phyloP scores from a whole-genome alignment of 768 basidiomycete species.

The Strobilomyces echinocephalus region DNA sequence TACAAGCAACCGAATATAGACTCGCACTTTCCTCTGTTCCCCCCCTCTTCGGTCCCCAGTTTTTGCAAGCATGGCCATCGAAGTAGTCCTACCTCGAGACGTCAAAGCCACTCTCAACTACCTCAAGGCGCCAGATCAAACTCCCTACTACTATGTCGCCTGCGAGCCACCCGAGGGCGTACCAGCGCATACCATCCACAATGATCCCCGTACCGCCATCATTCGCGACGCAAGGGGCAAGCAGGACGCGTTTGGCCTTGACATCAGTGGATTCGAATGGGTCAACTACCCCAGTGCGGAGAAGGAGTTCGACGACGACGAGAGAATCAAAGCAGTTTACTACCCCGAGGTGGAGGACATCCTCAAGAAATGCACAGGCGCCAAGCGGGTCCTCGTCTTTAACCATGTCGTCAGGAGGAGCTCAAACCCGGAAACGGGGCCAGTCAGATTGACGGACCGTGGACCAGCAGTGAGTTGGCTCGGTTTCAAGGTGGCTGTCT shows the following conservation, averaged over 20 bases:
- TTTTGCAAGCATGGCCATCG: too few species aligned
- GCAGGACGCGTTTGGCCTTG: background rate
- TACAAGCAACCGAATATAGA: too few species aligned
- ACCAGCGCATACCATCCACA: background rate
- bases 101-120: background rate
- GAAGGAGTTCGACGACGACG: background rate
- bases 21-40: too few species aligned
- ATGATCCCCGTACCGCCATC: background rate
- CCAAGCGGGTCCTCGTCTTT: background rate
- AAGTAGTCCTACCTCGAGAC: background rate
- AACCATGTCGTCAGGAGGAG: conserved; percentile 1
- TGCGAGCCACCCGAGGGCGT: background rate
- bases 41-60: too few species aligned
- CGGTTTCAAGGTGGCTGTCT: background rate
- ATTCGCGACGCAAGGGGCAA: background rate
- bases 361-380: background rate
- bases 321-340: background rate
- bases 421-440: background rate
- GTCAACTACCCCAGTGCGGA: background rate
- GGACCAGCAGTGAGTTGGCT: background rate
- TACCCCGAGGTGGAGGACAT: background rate
- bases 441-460: background rate
- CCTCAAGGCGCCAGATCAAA: background rate
- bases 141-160: background rate
- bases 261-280: background rate